Conservation (phyloP, 306 rosid genomes). For the Oemleria cerasiformis region DNA sequence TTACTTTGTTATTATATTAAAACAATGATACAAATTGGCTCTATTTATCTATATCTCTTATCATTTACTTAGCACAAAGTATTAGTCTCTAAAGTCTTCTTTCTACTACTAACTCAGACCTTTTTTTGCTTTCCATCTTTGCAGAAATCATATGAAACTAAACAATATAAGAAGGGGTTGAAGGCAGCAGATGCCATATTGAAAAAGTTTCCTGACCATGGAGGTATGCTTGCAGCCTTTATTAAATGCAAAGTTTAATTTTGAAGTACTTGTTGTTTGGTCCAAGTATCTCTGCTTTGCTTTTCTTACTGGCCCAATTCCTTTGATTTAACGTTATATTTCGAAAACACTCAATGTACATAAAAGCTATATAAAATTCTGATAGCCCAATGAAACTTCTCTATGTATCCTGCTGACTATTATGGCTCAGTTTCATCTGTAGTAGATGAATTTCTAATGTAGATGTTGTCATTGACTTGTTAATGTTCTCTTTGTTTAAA, state of each 20-base stretch:
- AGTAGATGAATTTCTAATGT: neutral
- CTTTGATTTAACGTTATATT: neutral
- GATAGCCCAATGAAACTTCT: neutral
- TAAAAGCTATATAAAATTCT: neutral
- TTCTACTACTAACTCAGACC: constrained; percentile 14
- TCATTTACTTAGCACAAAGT: neutral
- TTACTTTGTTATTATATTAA: neutral
- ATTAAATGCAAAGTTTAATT: constrained; percentile 5
- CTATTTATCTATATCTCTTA: neutral
- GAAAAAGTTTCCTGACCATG: constrained; percentile 94
- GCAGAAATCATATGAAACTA: constrained; percentile 98
- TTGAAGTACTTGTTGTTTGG: neutral
- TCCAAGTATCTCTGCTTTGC: neutral
- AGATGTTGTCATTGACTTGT: neutral
- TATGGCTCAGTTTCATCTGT: neutral
- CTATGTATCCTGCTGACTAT: neutral
- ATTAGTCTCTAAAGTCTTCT: neutral
- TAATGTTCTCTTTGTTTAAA: neutral
- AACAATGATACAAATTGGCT: neutral
- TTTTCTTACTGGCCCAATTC: neutral
- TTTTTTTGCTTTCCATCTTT: constrained; percentile 15
- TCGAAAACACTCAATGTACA: neutral
- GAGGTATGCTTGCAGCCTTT: constrained; percentile 54
- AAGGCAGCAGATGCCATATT: constrained; percentile 96
- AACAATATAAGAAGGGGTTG: constrained; percentile 95